Base-by-base conservation (phyloP, 441 rosid species). In the Populus trichocarpa region DNA sequence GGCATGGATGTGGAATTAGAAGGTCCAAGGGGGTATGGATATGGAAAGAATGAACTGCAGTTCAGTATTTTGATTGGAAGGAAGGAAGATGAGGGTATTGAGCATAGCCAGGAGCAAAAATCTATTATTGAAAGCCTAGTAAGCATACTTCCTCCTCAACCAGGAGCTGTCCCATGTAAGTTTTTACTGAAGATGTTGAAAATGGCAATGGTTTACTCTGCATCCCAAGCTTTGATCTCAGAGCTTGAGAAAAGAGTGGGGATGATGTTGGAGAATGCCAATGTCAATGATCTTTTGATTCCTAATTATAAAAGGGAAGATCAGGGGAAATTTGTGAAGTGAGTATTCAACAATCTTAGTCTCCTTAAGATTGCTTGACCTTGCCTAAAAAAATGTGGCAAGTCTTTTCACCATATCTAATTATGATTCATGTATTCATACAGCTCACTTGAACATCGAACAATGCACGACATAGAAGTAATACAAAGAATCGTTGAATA, bases 231-330 rank as follows among this genome's bases (percentile, higher is more conserved):
- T 84, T 77, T 91, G 57, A 84, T 89, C 76, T 85, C 94, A 73
- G 95, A 94, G 79, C 94, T 94, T 46, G 95, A 94, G 86, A 89
- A 88, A 79, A 86, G 91, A 73, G 88, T 86, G 2, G 93, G 97
- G 22, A 75, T 87, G 83, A 80, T 75, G 72, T 59, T 94, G 80
- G 92, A 90, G 78, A 91, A 88, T 72, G 96, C 92, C 70, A 86
- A 73, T 69, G 93, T 86, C 42, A 74, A 87, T 75, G 97, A 94
- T 78, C 92, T 92, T 74, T 20, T 94, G 85, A 91, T 94, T 82
- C 97, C 95, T 63, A 90, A 85, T 75, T 91, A 86, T 78, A 88
- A 78, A 73, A 86, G 75, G 67, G 86, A 84, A 73, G 93, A 95
- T 83, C 94, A 86, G 67, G 89, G 86, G 8, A 82, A 75, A 75